Evolutionary conservation across 2,329 filamentous ascomycete species (phyloP).

Genomic region (Neonectria neomacrospora): DNA sequence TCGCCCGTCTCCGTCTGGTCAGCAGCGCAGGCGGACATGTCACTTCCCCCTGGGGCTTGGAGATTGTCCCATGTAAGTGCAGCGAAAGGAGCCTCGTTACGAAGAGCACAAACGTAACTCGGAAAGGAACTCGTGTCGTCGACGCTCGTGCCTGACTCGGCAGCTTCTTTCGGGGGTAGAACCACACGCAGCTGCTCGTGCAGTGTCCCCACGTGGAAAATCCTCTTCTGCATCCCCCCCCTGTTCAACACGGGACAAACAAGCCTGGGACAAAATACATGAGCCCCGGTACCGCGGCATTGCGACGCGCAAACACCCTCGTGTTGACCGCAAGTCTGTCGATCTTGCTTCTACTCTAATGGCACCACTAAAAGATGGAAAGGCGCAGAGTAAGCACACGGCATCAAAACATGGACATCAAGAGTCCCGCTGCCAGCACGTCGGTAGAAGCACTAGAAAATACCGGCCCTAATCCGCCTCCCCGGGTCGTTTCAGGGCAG

Average conservation of each 20-base stretch:
- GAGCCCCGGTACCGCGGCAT: neutral
- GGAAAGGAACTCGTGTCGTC: neutral
- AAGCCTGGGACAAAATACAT: neutral
- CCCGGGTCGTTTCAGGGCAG: constrained; percentile 25
- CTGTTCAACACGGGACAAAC: constrained; percentile 6
- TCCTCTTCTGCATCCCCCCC: constrained; percentile 7
- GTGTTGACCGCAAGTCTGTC: neutral
- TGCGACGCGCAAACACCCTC: neutral
- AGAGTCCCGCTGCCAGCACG: neutral
- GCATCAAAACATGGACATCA: neutral
- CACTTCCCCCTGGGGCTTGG: neutral
- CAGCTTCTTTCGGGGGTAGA: neutral
- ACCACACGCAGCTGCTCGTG: neutral
- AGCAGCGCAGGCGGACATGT: neutral
- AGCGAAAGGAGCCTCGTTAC: neutral
- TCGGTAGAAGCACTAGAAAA: neutral
- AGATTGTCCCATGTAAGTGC: neutral
- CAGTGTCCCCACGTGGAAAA: constrained; percentile 14
- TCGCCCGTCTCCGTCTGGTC: constrained; percentile 14
- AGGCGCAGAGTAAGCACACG: neutral
- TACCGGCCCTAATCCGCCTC: constrained; percentile 15
- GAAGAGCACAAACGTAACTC: neutral
- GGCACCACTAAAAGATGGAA: neutral
- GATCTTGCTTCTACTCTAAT: neutral
- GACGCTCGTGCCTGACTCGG: neutral